phyloP scores from a whole-genome alignment of 208 protist genomes.

The Wallacemonas collosoma region DNA sequence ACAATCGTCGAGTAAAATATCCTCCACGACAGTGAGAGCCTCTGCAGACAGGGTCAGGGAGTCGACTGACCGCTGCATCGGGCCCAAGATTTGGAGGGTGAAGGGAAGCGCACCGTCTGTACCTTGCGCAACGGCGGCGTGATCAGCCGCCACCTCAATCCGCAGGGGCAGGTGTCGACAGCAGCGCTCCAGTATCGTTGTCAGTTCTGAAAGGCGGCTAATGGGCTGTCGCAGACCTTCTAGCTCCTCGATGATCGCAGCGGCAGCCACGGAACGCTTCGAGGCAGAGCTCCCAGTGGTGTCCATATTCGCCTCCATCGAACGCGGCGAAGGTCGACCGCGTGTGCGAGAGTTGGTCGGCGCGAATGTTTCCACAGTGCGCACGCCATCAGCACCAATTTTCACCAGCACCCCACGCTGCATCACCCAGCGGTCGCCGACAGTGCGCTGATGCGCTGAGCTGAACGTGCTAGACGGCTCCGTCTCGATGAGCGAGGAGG shows the following conservation, averaged over 20 bases:
- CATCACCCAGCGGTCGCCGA: conserved; percentile 46
- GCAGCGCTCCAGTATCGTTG: conserved; percentile 29
- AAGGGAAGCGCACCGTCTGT: conserved; percentile 18
- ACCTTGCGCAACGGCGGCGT: not conserved
- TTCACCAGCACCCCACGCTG: conserved; percentile 47
- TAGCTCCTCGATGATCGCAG: conserved; percentile 26
- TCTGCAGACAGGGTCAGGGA: conserved; percentile 13
- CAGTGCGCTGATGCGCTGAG: not conserved
- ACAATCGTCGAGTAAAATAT: conserved; percentile 77
- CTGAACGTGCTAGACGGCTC: conserved; percentile 18
- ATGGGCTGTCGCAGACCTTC: conserved; percentile 36
- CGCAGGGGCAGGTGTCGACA: conserved; percentile 48
- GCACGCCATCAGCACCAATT: conserved; percentile 28
- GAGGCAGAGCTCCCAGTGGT: not conserved
- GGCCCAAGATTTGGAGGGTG: conserved; percentile 52
- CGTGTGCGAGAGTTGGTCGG: conserved; percentile 15
- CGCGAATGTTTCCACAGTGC: conserved; percentile 8
- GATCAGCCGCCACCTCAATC: conserved; percentile 41
- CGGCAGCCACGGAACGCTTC: not conserved
- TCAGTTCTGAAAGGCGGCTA: conserved; percentile 41
- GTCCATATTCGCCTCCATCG: not conserved
- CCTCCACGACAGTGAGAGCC: conserved; percentile 55
- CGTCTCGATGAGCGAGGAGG: conserved; percentile 9
- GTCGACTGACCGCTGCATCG: conserved; percentile 34
- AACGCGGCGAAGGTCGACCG: not conserved